Percentiles rank a stretch among this genome's conserved stretches.
Conservation (phyloP, 495 filamentous ascomycete genomes). For the Viridothelium virens region DNA sequence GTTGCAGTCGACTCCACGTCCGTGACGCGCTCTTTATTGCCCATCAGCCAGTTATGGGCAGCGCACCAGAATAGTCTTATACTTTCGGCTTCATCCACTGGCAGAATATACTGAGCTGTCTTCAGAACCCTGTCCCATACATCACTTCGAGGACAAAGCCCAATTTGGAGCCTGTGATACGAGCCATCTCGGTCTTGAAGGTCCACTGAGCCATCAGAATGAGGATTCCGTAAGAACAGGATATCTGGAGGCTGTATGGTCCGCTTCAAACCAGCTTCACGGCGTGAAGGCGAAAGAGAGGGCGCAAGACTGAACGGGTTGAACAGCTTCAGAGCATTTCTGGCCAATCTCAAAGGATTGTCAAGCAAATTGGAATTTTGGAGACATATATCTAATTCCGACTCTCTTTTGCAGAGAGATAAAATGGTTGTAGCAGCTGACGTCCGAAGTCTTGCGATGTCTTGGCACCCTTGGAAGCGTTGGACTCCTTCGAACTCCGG, state of each 20-base stretch:
- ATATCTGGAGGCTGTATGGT: neutral
- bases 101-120: conserved; percentile 19
- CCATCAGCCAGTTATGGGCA: conserved; percentile 15
- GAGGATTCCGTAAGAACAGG: conserved; percentile 11
- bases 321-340: neutral
- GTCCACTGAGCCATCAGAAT: conserved; percentile 17
- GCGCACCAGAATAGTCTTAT: conserved; percentile 17
- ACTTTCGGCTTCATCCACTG: neutral
- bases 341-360: neutral
- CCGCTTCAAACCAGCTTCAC: conserved; percentile 2
- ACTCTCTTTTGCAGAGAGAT: neutral
- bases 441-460: neutral
- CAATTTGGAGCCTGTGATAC: conserved; percentile 20
- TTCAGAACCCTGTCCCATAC: conserved; percentile 13
- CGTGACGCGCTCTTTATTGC: neutral
- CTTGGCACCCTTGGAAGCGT: neutral
- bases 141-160: conserved; percentile 14
- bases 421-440: neutral
- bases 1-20: conserved; percentile 1
- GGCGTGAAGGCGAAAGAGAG: neutral
- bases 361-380: neutral
- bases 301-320: neutral
- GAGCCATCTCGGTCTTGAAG: conserved; percentile 14
- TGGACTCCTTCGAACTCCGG: neutral
- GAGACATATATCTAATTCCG: neutral